Conservation (phyloP, 345 rosid genomes). For the Durio zibethinus region DNA sequence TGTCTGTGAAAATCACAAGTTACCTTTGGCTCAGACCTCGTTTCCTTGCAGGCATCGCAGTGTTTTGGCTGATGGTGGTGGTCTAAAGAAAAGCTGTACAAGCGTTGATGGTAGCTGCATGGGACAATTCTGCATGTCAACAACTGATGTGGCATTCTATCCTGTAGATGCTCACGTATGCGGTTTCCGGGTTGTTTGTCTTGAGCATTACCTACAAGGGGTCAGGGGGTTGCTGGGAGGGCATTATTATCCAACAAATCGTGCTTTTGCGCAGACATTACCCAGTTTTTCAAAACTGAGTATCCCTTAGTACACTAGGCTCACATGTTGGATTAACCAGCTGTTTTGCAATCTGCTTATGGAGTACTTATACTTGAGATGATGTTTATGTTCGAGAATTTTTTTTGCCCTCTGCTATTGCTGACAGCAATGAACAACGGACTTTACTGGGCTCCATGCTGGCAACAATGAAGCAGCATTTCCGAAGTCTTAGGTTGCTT, state of each 20-base stretch:
- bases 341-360: slow-evolving; percentile 79
- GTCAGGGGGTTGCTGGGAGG: slow-evolving; percentile 90
- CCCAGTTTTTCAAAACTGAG: slow-evolving; percentile 75
- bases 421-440: slow-evolving; percentile 44
- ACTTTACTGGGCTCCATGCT: slow-evolving; percentile 59
- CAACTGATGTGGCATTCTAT: slow-evolving; percentile 80
- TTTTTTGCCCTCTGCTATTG: slow-evolving; percentile 62
- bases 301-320: slow-evolving; percentile 96
- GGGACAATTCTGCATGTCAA: slow-evolving; percentile 90
- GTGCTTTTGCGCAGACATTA: slow-evolving; percentile 73
- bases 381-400: slow-evolving; percentile 87
- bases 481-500: slow-evolving; percentile 76
- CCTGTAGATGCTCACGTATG: slow-evolving; percentile 86
- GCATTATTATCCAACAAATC: slow-evolving; percentile 71
- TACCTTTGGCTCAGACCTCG: slow-evolving; percentile 99
- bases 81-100: slow-evolving; percentile 79
- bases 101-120: slow-evolving; percentile 89
- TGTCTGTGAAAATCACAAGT: slow-evolving; percentile 75
- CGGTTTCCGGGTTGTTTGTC: slow-evolving; percentile 94
- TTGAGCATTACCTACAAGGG: slow-evolving; percentile 90
- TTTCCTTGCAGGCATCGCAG: slow-evolving; percentile 91
- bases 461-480: slow-evolving; percentile 75
- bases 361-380: slow-evolving; percentile 67
- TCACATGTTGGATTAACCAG: slow-evolving; percentile 70
- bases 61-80: slow-evolving; percentile 80